Percentiles rank a stretch among this genome's conserved stretches.
Conservation (phyloP, 257 asterid genomes). For the Fraxinus cuspidata region DNA sequence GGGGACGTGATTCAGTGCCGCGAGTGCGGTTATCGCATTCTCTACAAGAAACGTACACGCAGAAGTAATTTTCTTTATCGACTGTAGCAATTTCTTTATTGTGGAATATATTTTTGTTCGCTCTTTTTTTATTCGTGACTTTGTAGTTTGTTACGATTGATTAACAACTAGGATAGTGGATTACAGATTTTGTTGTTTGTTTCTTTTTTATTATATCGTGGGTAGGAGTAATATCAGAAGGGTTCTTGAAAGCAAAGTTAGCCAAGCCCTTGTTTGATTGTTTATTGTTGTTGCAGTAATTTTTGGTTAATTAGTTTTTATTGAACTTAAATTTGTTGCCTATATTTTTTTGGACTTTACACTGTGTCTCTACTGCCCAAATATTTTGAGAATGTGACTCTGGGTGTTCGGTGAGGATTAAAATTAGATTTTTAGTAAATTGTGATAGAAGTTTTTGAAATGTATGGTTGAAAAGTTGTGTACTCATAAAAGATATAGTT, state of each 20-base stretch:
- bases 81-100: not conserved
- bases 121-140: not conserved
- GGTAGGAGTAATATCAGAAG: no score
- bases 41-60: conserved; percentile 91
- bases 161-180: not conserved
- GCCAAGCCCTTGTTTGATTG: not conserved
- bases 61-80: conserved; percentile 40
- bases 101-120: not conserved
- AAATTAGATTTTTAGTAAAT: no score
- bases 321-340: not conserved
- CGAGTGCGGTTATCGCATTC: conserved; percentile 83
- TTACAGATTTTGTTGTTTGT: not conserved
- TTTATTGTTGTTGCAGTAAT: no score
- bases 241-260: not conserved
- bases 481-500: no score
- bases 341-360: no score
- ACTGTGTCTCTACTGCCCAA: not conserved
- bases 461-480: no score
- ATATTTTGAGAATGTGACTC: no score
- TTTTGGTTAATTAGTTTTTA: not conserved
- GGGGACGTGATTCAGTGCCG: conserved; percentile 90
- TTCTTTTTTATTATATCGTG: no score
- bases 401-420: no score
- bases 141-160: not conserved
- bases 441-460: no score